phyloP scores from a whole-genome alignment of 371 early-diverging fungal species.

The Rhizopus delemar region DNA sequence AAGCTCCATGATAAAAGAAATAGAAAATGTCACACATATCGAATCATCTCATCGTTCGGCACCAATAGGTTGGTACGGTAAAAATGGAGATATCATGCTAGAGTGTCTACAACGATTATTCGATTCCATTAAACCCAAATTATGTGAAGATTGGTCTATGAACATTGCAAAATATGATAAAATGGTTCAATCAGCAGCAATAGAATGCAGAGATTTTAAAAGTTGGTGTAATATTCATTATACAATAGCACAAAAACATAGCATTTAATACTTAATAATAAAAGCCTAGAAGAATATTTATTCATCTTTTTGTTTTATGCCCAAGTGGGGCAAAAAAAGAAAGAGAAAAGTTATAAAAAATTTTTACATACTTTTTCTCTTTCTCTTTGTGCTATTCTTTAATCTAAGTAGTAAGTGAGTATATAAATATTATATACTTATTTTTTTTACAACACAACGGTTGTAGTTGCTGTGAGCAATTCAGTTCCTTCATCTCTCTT shows the following conservation, averaged over 20 bases:
- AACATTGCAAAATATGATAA: slow-evolving; percentile 40
- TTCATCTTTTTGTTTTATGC: no score
- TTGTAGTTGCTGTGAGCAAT: not conserved
- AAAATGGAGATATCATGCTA: slow-evolving; percentile 38
- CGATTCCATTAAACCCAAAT: slow-evolving; percentile 42
- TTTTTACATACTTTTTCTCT: no score
- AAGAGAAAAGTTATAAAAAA: no score
- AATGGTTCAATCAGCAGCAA: slow-evolving; percentile 25
- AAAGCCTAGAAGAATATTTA: no score
- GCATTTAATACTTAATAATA: not conserved
- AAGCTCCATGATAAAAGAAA: slow-evolving; percentile 17
- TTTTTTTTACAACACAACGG: not conserved
- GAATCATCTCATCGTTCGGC: slow-evolving; percentile 37
- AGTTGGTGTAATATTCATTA: slow-evolving; percentile 48
- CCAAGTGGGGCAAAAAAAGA: no score
- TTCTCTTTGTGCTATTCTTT: no score
- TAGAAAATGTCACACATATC: slow-evolving; percentile 15
- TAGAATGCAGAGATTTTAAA: slow-evolving; percentile 45
- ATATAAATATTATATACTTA: not conserved
- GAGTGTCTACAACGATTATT: slow-evolving; percentile 38
- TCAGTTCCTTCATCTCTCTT: not conserved
- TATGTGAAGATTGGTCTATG: slow-evolving; percentile 55
- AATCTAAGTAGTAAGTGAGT: no score
- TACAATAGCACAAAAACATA: slow-evolving; percentile 20
- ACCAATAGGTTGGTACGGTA: slow-evolving; percentile 51